Percentiles rank a stretch among this genome's conserved stretches.
These are phyloP conservation scores for Neofusicoccum sp. DNA, from an alignment of 2,329 filamentous ascomycete species.

Conservation along the genomic window DNA sequence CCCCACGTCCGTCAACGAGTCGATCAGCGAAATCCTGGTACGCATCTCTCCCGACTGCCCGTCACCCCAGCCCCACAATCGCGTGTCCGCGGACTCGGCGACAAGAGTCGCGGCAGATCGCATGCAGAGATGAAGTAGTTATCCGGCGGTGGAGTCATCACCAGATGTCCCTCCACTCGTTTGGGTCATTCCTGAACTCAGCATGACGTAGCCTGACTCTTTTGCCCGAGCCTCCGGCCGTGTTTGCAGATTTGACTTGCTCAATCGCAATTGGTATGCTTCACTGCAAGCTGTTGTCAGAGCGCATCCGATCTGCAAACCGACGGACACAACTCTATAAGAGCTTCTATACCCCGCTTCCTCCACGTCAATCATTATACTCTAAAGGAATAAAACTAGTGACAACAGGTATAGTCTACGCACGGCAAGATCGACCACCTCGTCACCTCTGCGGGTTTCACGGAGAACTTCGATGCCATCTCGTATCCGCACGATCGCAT, in stretches of 20 bases:
- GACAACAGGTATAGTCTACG: constrained; percentile 35
- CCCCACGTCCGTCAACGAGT: constrained; percentile 73
- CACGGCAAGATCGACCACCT: constrained; percentile 89
- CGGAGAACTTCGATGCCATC: constrained; percentile 91
- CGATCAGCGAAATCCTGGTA: constrained; percentile 68
- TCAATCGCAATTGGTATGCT: not conserved
- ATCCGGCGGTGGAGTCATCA: not conserved
- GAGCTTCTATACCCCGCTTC: not conserved
- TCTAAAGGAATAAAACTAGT: not conserved
- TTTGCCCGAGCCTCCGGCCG: not conserved
- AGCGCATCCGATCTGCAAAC: not conserved
- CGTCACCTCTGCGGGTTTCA: constrained; percentile 95
- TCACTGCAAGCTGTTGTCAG: not conserved
- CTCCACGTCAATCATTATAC: not conserved
- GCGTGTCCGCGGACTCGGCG: not conserved
- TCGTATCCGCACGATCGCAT: constrained; percentile 89
- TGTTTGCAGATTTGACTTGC: not conserved
- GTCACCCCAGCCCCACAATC: constrained; percentile 13
- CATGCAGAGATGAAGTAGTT: not conserved
- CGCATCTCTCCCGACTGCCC: constrained; percentile 10
- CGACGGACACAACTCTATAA: not conserved
- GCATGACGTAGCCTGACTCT: constrained; percentile 7
- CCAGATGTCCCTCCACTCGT: not conserved
- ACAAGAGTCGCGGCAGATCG: not conserved
- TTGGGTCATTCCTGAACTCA: not conserved